These are phyloP conservation scores for Copromyces sp. DNA, from an alignment of 495 filamentous ascomycete genomes.

Conservation along the genomic window DNA sequence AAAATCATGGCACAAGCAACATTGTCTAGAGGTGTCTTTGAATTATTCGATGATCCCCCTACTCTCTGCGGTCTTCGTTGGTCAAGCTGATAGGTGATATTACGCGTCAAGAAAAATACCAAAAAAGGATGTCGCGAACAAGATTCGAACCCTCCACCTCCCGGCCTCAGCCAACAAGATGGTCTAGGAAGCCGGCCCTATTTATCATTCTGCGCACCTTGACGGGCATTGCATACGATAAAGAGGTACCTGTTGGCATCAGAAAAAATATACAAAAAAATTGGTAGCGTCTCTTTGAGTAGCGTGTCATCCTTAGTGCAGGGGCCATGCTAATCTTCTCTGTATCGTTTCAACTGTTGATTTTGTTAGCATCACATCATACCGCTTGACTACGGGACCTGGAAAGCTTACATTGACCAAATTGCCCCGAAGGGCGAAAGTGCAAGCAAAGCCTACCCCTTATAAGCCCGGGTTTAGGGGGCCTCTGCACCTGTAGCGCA, in stretches of 20 bases:
- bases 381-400: constrained; percentile 1
- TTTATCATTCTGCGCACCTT: not conserved
- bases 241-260: not conserved
- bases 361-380: constrained; percentile 12
- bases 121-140: not conserved
- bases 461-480: not conserved
- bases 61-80: no score
- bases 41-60: not conserved
- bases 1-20: not conserved
- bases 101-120: not conserved
- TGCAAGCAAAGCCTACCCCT: not conserved
- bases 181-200: not conserved
- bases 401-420: constrained; percentile 24
- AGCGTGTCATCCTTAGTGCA: constrained; percentile 99
- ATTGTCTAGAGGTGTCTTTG: not conserved
- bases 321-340: constrained; percentile 99
- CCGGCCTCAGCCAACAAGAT: not conserved
- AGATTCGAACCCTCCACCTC: constrained; percentile 9
- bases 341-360: constrained; percentile 31
- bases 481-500: not conserved
- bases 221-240: not conserved
- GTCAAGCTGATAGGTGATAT: not conserved
- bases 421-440: constrained; percentile 21
- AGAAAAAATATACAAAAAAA: constrained; percentile 5
- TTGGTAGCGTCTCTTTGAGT: constrained; percentile 79